phyloP scores from a whole-genome alignment of 177 flowering plant species.

The Vitis hybrid region DNA sequence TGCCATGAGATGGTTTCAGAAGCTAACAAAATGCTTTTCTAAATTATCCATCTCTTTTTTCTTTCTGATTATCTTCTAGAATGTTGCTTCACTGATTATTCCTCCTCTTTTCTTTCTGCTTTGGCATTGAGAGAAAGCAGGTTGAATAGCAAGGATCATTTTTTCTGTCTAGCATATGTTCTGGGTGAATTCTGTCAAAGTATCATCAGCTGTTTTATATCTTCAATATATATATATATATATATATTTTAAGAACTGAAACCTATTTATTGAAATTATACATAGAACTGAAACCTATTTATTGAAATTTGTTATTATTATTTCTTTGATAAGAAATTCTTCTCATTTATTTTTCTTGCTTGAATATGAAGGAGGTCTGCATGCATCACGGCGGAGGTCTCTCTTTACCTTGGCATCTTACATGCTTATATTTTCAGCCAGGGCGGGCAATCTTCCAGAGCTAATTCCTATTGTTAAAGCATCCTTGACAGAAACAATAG shows the following conservation, averaged over 20 bases:
- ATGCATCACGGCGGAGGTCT: constrained; percentile 72
- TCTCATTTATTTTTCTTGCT: constrained; percentile 5
- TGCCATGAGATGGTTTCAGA: no score
- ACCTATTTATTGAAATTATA: neutral
- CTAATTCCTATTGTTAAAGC: constrained; percentile 59
- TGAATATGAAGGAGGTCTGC: constrained; percentile 27
- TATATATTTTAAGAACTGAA: neutral
- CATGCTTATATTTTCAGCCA: constrained; percentile 79
- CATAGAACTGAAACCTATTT: no score
- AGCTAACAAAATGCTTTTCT: no score
- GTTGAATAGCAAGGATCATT: no score
- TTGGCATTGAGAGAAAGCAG: neutral
- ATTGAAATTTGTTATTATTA: neutral
- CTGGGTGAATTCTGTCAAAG: neutral
- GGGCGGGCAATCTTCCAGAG: constrained; percentile 54
- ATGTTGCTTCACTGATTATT: neutral
- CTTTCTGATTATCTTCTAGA: no score
- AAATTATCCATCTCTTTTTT: no score
- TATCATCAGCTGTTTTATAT: neutral
- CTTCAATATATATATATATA: neutral
- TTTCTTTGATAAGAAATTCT: neutral
- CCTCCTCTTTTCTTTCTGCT: neutral
- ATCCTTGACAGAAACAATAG: constrained; percentile 55
- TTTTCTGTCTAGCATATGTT: no score
- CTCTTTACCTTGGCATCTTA: constrained; percentile 75